Base-by-base conservation (phyloP, 202 grass and related monocot species). In the Hordeum pubiflorum region DNA sequence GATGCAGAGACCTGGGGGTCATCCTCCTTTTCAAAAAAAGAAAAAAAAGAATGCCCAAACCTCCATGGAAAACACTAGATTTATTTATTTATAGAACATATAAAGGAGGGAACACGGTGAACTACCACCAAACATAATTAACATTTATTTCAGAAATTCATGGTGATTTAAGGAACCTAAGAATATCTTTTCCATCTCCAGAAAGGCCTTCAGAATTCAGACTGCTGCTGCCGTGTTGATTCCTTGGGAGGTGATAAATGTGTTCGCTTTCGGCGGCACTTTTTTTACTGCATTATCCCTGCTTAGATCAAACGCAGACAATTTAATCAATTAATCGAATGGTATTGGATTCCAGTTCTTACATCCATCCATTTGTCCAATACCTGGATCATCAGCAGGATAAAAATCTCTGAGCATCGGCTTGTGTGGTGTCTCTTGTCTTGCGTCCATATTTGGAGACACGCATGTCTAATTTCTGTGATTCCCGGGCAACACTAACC, bases 321-420 rank as follows among this genome's bases (percentile, higher is more conserved):
- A 48, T 58, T 65, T 26, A 26, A 26, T 26, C 24, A 23, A 72
- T 22, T 64, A 76, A n/a, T 37, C 3, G 72, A 77, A n/a, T 3
- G 38, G 87, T 23, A 85, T 72, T 78, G 65, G 74, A 79, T 89
- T 86, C 87, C 39, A 22, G 41, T 82, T 82, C 74, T 59, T 6
- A 14, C 74, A 21, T 0, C 67, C 83, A 72, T 43, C 66, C 79
- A 89, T 85, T 85, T 82, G 48, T 74, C 59, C 54, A 78, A 54
- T 84, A 37, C 38, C 59, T 58, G 18, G 29, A 41, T 74, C 59
- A 50, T 22, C 64, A 40, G 1, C 58, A 27, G 10, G 52, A 72
- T 63, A 76, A 62, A 74, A 82, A 69, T 22, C 18, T 58, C 2
- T 27, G 50, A 66, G 79, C 82, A 82, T 82, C 83, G 13, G 48